A percentile compares a stretch with the other conserved stretches of the same genome.
These are phyloP conservation scores for Cynara cardunculus DNA, from an alignment of 129 eudicot genomes.

Conservation along the genomic window DNA sequence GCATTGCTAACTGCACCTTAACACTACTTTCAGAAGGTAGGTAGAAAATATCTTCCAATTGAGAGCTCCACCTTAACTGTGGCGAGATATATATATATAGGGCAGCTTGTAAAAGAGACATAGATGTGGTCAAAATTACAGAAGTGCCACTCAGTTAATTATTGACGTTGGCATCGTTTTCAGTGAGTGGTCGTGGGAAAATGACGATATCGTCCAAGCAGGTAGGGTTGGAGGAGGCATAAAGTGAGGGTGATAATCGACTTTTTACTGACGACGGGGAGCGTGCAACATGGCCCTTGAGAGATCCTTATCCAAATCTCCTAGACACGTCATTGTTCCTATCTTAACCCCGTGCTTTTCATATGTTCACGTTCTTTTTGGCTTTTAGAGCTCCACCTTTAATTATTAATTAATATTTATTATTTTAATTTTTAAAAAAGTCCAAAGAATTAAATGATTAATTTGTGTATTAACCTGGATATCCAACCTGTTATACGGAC, in stretches of 20 bases:
- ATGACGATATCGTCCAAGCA: not conserved
- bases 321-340: conserved; percentile 39
- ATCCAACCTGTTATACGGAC: no score
- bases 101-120: conserved; percentile 3
- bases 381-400: not conserved
- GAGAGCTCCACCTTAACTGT: no score
- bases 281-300: not conserved
- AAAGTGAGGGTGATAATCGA: conserved; percentile 7
- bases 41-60: conserved; percentile 17
- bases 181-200: not conserved
- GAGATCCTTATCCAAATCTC: conserved; percentile 6
- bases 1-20: conserved; percentile 9
- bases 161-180: conserved; percentile 4
- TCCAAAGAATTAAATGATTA: no score
- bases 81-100: conserved; percentile 3
- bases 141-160: conserved; percentile 6
- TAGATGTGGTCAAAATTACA: not conserved
- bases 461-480: no score
- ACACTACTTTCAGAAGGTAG: not conserved
- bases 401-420: no score
- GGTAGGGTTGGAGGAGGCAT: not conserved
- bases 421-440: no score
- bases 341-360: conserved; percentile 3
- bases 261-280: not conserved
- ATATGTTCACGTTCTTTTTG: not conserved